These are phyloP conservation scores for Beauveria sp. DNA, from an alignment of 2,329 filamentous ascomycete species.

Conservation along the genomic window DNA sequence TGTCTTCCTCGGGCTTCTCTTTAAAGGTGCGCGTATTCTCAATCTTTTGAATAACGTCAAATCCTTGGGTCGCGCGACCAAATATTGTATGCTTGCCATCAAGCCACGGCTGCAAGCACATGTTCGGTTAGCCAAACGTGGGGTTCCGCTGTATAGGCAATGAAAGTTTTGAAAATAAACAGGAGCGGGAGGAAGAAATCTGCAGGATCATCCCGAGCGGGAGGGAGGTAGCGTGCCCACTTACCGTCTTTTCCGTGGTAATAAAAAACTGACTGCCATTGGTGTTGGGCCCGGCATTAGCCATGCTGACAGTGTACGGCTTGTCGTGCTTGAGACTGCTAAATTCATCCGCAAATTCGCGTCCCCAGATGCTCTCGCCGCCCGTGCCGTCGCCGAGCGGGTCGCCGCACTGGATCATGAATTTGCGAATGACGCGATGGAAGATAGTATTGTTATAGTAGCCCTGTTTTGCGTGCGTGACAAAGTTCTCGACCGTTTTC, in stretches of 20 bases:
- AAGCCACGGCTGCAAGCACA: slow-evolving; percentile 62
- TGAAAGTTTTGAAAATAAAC: neutral
- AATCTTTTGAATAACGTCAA: slow-evolving; percentile 94
- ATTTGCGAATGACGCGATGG: slow-evolving; percentile 93
- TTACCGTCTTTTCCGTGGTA: slow-evolving; percentile 87
- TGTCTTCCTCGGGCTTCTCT: slow-evolving; percentile 94
- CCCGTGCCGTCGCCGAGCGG: slow-evolving; percentile 87
- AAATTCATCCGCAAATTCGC: slow-evolving; percentile 94
- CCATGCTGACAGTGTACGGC: slow-evolving; percentile 95
- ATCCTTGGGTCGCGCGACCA: slow-evolving; percentile 77
- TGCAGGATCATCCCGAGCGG: slow-evolving; percentile 2
- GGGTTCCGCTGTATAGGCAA: slow-evolving; percentile 7
- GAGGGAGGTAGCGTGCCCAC: slow-evolving; percentile 24
- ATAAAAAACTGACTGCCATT: slow-evolving; percentile 99
- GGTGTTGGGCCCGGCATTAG: slow-evolving; percentile 89
- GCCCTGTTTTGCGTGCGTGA: slow-evolving; percentile 77
- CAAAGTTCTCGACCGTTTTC: slow-evolving; percentile 95
- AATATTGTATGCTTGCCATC: slow-evolving; percentile 97
- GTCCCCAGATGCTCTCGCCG: slow-evolving; percentile 84
- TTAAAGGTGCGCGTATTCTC: slow-evolving; percentile 80
- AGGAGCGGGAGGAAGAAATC: slow-evolving; percentile 4
- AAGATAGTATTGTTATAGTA: slow-evolving; percentile 99
- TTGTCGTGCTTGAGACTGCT: slow-evolving; percentile 88
- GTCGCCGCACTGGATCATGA: slow-evolving; percentile 98
- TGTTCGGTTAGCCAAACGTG: slow-evolving; percentile 18